Evolutionary conservation across 495 filamentous ascomycete species (phyloP), one percentile per base, ranked within the genome.

Genomic region (Parachaetomium inaequale): DNA sequence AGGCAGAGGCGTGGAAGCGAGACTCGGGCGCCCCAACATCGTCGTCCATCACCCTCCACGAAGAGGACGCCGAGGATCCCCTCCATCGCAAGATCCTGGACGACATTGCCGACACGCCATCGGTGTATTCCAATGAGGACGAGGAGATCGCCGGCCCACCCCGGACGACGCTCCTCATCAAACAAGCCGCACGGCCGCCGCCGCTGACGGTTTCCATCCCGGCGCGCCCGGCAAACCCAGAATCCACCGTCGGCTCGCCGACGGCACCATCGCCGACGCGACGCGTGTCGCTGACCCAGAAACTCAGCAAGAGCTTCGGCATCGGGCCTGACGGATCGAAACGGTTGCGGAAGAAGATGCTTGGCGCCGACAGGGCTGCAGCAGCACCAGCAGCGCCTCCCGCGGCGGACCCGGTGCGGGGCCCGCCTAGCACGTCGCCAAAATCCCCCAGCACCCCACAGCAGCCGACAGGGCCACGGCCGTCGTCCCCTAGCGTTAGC

Each of bases 21-120:
- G 81, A 86, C 68, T 87, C 84, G 26, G 80, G 76, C 49, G 79
- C 81, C 46, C 72, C 82, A 5, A 80, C 79, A 8, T 73, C 78
- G 26, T 81, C 79, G 15, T 75, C 78, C 12, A 76, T 74, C 55
- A 81, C 78, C 51, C 75, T 81, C 50, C 74, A 70, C 17, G 78
- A 77, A 40, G 79, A 78, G 47, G 59, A 68, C 50, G 75, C 74
- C 14, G 69, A 78, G 49, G 74, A 75, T 29, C 63, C 65, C 21
- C 66, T 74, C 14, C 72, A 72, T 60, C 69, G 70, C 46, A 79
- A 77, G 54, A 70, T 80, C 36, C 29, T 62, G 50, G 65, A 66
- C 55, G 67, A 67, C 57, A 60, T 64, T 21, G 62, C 54, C 32
- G 70, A 67, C 49, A 25, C 66, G 32, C 58, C 68, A 19, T 64